Evolutionary conservation across 305 asterid species (phyloP), one percentile per base, ranked within the genome.

Genomic region (Solanum hybrid): DNA sequence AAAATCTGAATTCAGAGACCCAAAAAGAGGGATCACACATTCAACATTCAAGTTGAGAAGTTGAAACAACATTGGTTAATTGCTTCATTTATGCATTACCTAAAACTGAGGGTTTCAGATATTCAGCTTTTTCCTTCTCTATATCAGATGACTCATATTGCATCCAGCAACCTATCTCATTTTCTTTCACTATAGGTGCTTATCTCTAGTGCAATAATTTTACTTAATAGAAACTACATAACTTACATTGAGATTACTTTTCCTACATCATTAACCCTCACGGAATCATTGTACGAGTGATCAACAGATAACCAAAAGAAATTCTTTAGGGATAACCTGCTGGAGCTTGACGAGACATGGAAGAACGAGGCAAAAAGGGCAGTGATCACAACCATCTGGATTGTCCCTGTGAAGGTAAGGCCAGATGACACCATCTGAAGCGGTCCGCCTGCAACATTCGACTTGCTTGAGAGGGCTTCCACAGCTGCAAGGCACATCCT

Each of bases 361-460:
- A 88, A 97, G 99, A 89, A 97, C 98, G 36, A 97, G 95, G 94
- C 99, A 97, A 93, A 94, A 97, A 13, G 99, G 99, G 94, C 99
- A 97, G 10, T 97, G 95, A 90, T 96, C 98, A 89, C 99, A 97
- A 89, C 99, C 99, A 75, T 97, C 98, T 14, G 98, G 97, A 89
- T 93, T 96, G 37, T 96, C 98, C 91, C 89, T 91, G 89, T 97
- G 99, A 92, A 97, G 97, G 90, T 96, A 93, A 26, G 98, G 98
- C 99, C 99, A 96, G 79, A 97, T 92, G 85, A 94, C 88, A 89
- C 99, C 99, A 92, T 95, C 74, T 11, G 97, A 97, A 82, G 96
- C 98, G 33, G 91, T 95, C 91, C 98, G 93, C 87, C 94, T 92
- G 95, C 99, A 97, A 89, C 99, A 96, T 88, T 97, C 98, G 39